Percentiles rank a stretch among this genome's conserved stretches.
Conservation (phyloP, 2,329 filamentous ascomycete genomes). For the Exophiala alcalophila region DNA sequence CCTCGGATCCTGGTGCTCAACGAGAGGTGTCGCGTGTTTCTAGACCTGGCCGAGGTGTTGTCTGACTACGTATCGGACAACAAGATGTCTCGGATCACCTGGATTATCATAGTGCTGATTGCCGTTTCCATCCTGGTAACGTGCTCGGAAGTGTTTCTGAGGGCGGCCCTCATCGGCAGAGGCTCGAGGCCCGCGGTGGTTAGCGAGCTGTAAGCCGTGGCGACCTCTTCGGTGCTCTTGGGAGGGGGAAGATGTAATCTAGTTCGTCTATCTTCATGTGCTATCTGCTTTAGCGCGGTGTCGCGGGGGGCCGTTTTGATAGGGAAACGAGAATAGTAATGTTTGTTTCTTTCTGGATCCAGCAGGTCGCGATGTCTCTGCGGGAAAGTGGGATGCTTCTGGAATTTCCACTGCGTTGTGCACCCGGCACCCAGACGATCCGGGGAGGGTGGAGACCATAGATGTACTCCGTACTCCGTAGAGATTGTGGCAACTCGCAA, state of each 20-base stretch:
- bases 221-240: too few relatives aligned
- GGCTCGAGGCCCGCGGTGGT: conserved; percentile 7
- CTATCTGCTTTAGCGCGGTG: neutral
- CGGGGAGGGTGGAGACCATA: conserved; percentile 3
- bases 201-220: conserved; percentile 14
- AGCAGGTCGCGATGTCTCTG: conserved; percentile 4
- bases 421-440: conserved; percentile 1
- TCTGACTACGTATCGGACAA: conserved; percentile 88
- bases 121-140: conserved; percentile 87
- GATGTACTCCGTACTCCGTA: neutral
- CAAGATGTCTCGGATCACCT: conserved; percentile 87
- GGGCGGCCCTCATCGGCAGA: too few relatives aligned
- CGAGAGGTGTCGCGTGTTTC: conserved; percentile 91
- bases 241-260: too few relatives aligned
- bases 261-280: neutral
- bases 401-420: neutral
- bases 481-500: conserved; percentile 8
- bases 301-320: neutral
- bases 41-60: conserved; percentile 92
- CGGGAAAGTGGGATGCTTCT: conserved; percentile 3
- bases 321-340: neutral
- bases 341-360: conserved; percentile 3
- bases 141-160: conserved; percentile 79
- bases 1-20: conserved; percentile 95
- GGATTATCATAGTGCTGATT: conserved; percentile 97